These are phyloP conservation scores for Globisporangium nodosum DNA, from an alignment of 352 stramenopile species.

Conservation along the genomic window DNA sequence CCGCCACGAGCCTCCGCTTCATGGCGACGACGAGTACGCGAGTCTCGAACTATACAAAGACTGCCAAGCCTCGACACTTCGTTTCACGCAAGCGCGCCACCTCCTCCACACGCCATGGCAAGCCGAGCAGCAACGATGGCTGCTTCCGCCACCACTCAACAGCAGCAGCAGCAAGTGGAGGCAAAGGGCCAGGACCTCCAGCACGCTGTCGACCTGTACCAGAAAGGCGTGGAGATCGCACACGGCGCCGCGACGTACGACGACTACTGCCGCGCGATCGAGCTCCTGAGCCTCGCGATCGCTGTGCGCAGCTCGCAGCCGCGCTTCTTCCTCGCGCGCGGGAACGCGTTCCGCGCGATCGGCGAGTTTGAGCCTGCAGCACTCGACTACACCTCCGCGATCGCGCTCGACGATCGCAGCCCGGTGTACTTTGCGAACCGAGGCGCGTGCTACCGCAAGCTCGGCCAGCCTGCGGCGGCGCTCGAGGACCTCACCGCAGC, in stretches of 20 bases:
- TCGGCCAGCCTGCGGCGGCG: conserved; percentile 44
- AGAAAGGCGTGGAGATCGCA: conserved; percentile 65
- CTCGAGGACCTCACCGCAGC: conserved; percentile 67
- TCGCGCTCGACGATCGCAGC: conserved; percentile 58
- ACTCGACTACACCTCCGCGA: conserved; percentile 51
- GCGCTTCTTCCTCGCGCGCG: conserved; percentile 67
- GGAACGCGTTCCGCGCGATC: conserved; percentile 68
- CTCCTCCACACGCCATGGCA: too few relatives aligned
- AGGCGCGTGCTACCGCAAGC: conserved; percentile 67
- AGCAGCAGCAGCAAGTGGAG: conserved; percentile 19
- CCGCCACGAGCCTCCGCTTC: conserved; percentile 7
- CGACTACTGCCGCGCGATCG: conserved; percentile 68
- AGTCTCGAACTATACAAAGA: too few relatives aligned
- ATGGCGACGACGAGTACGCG: not conserved
- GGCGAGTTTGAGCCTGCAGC: conserved; percentile 61
- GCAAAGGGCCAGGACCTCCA: conserved; percentile 63
- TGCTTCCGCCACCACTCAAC: not conserved
- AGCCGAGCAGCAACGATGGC: not conserved
- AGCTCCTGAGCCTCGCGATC: conserved; percentile 71
- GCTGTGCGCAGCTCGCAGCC: conserved; percentile 61
- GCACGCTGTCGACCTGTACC: conserved; percentile 70
- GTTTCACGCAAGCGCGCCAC: not conserved
- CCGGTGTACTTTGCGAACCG: conserved; percentile 72
- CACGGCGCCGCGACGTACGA: conserved; percentile 49
- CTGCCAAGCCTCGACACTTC: not conserved